These are phyloP conservation scores for Saccharomycopsis synnaedendra DNA, from an alignment of 805 yeast genomes.

Conservation along the genomic window DNA sequence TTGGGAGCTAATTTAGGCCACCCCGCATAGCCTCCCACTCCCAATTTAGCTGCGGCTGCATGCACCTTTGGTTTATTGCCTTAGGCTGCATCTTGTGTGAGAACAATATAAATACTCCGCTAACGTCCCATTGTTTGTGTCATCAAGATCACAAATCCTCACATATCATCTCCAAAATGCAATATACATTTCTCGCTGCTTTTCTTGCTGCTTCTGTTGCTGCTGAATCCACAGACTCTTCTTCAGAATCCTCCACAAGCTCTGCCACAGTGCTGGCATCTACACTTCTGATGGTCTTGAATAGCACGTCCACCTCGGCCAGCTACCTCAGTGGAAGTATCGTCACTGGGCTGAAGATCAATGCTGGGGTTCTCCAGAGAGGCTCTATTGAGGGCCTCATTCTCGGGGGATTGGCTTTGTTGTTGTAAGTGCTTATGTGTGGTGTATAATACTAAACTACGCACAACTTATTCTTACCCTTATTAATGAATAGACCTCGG, in stretches of 20 bases:
- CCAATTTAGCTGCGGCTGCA: no score
- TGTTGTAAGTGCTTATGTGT: background rate
- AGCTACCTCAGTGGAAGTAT: slow-evolving; percentile 11
- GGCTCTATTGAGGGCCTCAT: background rate
- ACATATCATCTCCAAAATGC: no score
- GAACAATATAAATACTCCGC: no score
- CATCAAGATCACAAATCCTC: no score
- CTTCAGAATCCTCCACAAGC: background rate
- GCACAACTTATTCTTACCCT: no score
- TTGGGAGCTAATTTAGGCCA: no score
- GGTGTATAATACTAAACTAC: no score
- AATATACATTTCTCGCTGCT: background rate
- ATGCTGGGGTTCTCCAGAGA: background rate
- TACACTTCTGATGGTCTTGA: background rate
- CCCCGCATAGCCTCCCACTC: no score
- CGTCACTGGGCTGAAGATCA: slow-evolving; percentile 1
- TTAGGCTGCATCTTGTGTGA: no score
- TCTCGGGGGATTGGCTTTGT: background rate
- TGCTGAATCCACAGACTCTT: background rate
- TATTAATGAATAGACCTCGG: no score
- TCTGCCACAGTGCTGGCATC: background rate
- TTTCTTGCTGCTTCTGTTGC: background rate
- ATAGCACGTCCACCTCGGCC: slow-evolving; percentile 1
- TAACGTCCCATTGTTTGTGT: no score
- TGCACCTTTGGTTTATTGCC: no score